Conservation (phyloP, 2,329 filamentous ascomycete species). For the Ceratocystis harringtonii region DNA sequence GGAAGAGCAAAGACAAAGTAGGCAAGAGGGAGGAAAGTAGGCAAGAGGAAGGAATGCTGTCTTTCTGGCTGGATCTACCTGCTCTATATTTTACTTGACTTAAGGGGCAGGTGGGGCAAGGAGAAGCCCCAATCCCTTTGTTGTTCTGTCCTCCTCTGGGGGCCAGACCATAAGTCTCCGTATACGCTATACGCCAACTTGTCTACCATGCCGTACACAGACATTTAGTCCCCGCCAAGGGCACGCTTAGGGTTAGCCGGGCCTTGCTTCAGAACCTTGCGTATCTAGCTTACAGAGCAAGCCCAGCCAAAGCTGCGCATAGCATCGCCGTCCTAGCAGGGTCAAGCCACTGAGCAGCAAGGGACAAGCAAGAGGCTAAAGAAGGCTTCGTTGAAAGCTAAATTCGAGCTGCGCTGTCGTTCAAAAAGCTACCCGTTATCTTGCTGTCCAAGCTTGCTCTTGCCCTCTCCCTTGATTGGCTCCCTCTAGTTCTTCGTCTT, state of each 20-base stretch:
- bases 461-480: background rate
- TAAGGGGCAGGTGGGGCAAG: conserved; percentile 1
- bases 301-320: background rate
- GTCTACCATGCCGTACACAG: too few relatives aligned
- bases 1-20: background rate
- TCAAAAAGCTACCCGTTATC: background rate
- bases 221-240: too few relatives aligned
- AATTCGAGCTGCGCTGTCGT: background rate
- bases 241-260: background rate
- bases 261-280: background rate
- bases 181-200: too few relatives aligned
- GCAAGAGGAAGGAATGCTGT: background rate
- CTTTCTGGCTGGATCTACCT: background rate
- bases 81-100: background rate
- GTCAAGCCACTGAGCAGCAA: background rate
- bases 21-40: background rate
- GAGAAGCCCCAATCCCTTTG: background rate
- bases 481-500: background rate
- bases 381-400: background rate
- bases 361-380: background rate
- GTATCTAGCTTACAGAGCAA: background rate
- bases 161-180: background rate
- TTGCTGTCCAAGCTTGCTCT: background rate
- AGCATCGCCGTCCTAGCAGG: background rate
- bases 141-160: background rate